Conservation (phyloP, 2,329 filamentous ascomycete genomes). For the Xylariales sp. region DNA sequence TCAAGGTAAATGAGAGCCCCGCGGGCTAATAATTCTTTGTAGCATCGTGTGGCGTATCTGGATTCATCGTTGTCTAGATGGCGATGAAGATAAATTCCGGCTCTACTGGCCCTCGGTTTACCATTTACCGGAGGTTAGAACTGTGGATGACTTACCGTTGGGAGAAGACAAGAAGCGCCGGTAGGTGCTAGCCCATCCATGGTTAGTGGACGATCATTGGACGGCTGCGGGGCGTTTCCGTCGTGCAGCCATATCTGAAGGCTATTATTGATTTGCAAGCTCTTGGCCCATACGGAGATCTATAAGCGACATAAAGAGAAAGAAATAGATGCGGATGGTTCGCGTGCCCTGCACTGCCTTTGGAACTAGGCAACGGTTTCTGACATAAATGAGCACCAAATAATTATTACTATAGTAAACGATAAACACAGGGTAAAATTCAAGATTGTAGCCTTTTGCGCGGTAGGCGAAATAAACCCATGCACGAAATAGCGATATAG, state of each 20-base stretch:
- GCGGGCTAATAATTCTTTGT: conserved; percentile 27
- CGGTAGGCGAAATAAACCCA: no score
- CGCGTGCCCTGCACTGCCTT: neutral
- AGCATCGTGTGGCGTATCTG: conserved; percentile 83
- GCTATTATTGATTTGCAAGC: neutral
- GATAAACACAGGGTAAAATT: neutral
- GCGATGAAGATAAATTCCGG: conserved; percentile 76
- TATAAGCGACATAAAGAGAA: neutral
- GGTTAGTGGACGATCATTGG: neutral
- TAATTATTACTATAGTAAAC: neutral
- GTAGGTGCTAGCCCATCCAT: conserved; percentile 22
- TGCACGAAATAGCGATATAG: no score
- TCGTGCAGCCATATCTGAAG: neutral
- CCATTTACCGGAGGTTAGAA: conserved; percentile 62
- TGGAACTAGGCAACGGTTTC: neutral
- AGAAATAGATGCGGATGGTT: neutral
- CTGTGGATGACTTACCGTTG: conserved; percentile 41
- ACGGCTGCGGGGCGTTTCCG: neutral
- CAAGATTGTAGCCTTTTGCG: no score
- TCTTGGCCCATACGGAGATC: neutral
- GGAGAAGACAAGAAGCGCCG: conserved; percentile 42
- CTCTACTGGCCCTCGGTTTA: conserved; percentile 75
- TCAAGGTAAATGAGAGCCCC: neutral
- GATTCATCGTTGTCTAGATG: conserved; percentile 81
- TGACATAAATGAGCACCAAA: neutral